Percentiles rank a stretch among this genome's conserved stretches.
Conservation (phyloP, 768 basidiomycete species). For the Rickenella mellea region DNA sequence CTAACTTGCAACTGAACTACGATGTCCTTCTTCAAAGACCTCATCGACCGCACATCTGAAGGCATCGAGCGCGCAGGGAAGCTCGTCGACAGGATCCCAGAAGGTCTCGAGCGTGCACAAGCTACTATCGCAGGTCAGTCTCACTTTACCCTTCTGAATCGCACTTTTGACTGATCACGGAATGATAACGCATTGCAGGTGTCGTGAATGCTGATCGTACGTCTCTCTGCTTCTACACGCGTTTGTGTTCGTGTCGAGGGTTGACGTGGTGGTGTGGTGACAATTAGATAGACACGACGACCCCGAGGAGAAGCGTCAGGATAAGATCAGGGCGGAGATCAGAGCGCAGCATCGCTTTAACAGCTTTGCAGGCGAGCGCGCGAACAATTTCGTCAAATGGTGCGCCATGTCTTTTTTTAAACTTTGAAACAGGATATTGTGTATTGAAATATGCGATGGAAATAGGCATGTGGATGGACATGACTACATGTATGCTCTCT, state of each 20-base stretch:
- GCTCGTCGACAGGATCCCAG: conserved; percentile 22
- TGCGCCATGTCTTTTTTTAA: conserved; percentile 17
- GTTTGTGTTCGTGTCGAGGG: conserved; percentile 10
- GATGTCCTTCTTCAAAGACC: conserved; percentile 33
- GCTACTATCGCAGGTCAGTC: conserved; percentile 26
- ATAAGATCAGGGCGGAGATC: conserved; percentile 67
- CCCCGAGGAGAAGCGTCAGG: conserved; percentile 60
- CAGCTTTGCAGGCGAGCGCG: conserved; percentile 71
- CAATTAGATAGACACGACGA: conserved; percentile 58
- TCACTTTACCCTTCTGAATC: not conserved
- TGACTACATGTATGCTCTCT: conserved; percentile 93
- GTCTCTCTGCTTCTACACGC: conserved; percentile 3
- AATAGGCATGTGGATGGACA: conserved; percentile 85
- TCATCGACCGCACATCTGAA: conserved; percentile 27
- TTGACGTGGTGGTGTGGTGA: conserved; percentile 1
- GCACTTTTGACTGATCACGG: not conserved
- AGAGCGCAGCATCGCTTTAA: conserved; percentile 72
- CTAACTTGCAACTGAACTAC: no score
- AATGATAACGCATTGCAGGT: conserved; percentile 14
- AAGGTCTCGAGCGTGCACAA: conserved; percentile 25
- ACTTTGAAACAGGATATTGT: conserved; percentile 1
- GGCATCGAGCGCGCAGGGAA: conserved; percentile 30
- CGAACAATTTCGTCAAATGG: conserved; percentile 78
- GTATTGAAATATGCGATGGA: not conserved
- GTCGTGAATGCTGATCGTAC: conserved; percentile 23